Evolutionary conservation across 192 early-diverging fungal species (phyloP).

Genomic region (Nowakowskiella sp.): DNA sequence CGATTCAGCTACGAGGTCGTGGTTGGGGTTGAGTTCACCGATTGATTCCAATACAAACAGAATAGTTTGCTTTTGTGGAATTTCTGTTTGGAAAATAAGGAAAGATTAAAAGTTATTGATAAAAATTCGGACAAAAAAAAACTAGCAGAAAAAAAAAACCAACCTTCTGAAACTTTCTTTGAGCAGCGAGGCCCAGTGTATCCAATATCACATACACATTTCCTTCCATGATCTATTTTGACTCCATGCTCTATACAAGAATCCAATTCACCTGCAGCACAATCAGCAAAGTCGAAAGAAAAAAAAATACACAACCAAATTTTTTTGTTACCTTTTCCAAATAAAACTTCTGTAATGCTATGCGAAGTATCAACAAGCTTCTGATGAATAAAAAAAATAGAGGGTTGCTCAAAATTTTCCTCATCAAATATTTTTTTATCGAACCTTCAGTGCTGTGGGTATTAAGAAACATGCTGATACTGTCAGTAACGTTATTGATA

Average conservation of each 20-base stretch:
- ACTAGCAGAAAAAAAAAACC: not conserved
- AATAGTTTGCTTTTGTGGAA: not conserved
- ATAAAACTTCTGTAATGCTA: no score
- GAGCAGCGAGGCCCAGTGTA: constrained; percentile 20
- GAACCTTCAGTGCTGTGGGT: no score
- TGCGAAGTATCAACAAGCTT: no score
- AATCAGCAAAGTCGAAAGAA: no score
- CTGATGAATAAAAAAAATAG: no score
- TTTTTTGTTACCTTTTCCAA: no score
- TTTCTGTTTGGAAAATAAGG: constrained; percentile 3
- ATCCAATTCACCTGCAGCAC: constrained; percentile 14
- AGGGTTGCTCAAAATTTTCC: no score
- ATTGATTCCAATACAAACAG: constrained; percentile 22
- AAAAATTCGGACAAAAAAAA: constrained; percentile 1
- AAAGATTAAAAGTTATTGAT: constrained; percentile 2
- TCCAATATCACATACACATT: constrained; percentile 28
- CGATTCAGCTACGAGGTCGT: constrained; percentile 5
- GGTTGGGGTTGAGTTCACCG: constrained; percentile 12
- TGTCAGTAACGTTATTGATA: no score
- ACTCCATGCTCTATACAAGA: constrained; percentile 26
- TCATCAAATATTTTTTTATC: no score
- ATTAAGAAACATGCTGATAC: no score
- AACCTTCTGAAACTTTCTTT: constrained; percentile 1
- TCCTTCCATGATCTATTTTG: constrained; percentile 5
- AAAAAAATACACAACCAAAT: no score